Evolutionary conservation across 768 basidiomycete genomes (phyloP).

Genomic region (Pisolithus sp.): DNA sequence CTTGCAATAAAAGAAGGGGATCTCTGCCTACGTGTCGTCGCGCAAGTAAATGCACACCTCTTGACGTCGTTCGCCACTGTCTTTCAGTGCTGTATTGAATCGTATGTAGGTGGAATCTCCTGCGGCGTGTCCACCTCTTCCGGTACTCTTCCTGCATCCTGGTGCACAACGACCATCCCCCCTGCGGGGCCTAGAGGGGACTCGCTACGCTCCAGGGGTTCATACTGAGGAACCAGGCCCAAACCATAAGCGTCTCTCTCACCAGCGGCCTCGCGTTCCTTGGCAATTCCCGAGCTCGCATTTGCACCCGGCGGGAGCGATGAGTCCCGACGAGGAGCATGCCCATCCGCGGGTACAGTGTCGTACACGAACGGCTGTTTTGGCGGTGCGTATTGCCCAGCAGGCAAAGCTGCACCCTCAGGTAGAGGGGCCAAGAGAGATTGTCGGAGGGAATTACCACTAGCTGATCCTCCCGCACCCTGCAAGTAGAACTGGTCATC

Average conservation of each 20-base stretch:
- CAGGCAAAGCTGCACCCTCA: not conserved
- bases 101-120: constrained; percentile 25
- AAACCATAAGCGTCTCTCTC: constrained; percentile 11
- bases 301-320: constrained; percentile 19
- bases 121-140: constrained; percentile 14
- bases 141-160: constrained; percentile 21
- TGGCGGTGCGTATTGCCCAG: constrained; percentile 1
- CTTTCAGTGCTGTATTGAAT: constrained; percentile 15
- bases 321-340: constrained; percentile 4
- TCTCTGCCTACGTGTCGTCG: too few relatives aligned
- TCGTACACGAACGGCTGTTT: constrained; percentile 6
- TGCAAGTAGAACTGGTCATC: constrained; percentile 8
- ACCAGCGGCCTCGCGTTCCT: constrained; percentile 21
- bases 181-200: not conserved
- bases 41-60: too few relatives aligned
- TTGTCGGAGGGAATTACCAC: constrained; percentile 3
- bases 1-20: too few relatives aligned
- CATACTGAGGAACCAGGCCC: constrained; percentile 13
- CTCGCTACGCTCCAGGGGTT: not conserved
- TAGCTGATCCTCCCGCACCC: not conserved
- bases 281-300: constrained; percentile 8
- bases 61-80: too few relatives aligned
- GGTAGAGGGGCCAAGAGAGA: not conserved
- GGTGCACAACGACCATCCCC: constrained; percentile 20
- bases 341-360: constrained; percentile 14